Percentiles rank a stretch among this genome's conserved stretches.
These are phyloP conservation scores for Tephrocybe sp. DNA, from an alignment of 768 basidiomycete genomes.

Conservation along the genomic window DNA sequence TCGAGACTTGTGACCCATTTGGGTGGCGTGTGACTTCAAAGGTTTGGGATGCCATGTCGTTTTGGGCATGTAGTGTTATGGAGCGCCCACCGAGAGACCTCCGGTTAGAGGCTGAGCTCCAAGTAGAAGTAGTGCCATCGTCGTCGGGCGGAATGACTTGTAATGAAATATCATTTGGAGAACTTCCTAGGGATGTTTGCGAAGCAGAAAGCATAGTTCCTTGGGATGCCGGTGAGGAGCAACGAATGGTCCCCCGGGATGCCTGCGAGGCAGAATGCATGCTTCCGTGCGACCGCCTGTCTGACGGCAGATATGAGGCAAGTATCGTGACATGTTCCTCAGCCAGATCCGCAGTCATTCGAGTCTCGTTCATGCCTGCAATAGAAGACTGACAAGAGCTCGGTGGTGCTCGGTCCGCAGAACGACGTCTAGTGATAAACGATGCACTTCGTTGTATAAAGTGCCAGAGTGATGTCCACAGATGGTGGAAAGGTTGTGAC, in stretches of 20 bases:
- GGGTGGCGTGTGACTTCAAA: background rate
- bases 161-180: background rate
- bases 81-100: background rate
- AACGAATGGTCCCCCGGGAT: no score
- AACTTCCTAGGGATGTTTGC: background rate
- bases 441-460: background rate
- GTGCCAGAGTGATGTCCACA: background rate
- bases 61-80: background rate
- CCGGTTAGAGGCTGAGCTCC: background rate
- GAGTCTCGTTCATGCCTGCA: background rate
- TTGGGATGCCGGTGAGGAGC: no score
- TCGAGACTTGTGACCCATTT: constrained; percentile 3
- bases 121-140: background rate
- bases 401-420: background rate
- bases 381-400: background rate
- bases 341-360: no score
- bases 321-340: background rate
- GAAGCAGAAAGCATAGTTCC: no score
- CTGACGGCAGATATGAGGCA: background rate
- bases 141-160: background rate
- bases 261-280: background rate
- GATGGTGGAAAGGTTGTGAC: background rate
- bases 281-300: background rate
- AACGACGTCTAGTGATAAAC: background rate
- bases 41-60: constrained; percentile 5